These are phyloP conservation scores for Ceratocystiopsis sp. DNA, from an alignment of 2,329 filamentous ascomycete species.

Conservation along the genomic window DNA sequence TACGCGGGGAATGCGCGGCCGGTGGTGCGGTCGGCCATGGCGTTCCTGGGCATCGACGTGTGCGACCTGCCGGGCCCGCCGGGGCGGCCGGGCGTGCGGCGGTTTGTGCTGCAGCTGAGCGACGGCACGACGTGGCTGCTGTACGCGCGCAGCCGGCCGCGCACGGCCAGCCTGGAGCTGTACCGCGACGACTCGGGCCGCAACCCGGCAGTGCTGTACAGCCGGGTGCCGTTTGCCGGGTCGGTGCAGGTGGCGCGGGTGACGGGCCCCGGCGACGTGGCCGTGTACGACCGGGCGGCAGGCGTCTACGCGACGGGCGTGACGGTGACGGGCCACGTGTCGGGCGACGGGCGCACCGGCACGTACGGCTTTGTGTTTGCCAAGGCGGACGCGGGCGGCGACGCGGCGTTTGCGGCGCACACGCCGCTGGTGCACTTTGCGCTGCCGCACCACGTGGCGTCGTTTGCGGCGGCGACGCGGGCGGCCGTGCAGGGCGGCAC, in stretches of 20 bases:
- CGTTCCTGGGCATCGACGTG: slow-evolving; percentile 3
- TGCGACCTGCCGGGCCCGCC: too few species aligned
- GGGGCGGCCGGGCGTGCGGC: slow-evolving; percentile 49
- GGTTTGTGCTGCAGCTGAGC: slow-evolving; percentile 57
- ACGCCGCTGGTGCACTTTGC: slow-evolving; percentile 65
- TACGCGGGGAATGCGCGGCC: slow-evolving; percentile 59
- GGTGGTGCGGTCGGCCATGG: slow-evolving; percentile 47
- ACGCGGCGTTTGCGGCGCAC: neutral
- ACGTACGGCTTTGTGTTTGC: slow-evolving; percentile 57
- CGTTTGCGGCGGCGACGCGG: slow-evolving; percentile 43
- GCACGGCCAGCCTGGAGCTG: slow-evolving; percentile 43
- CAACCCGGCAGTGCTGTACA: too few species aligned
- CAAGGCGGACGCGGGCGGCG: slow-evolving; percentile 46
- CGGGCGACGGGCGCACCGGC: slow-evolving; percentile 39
- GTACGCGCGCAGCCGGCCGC: slow-evolving; percentile 49
- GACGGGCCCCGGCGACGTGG: slow-evolving; percentile 39
- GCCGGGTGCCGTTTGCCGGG: too few species aligned
- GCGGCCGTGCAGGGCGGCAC: slow-evolving; percentile 34
- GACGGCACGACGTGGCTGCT: slow-evolving; percentile 64
- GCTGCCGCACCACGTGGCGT: slow-evolving; percentile 68
- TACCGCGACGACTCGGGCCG: too few species aligned
- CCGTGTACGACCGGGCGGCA: slow-evolving; percentile 55
- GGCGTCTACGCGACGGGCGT: slow-evolving; percentile 57
- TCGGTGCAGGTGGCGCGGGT: slow-evolving; percentile 73
- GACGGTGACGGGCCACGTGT: slow-evolving; percentile 36